Evolutionary conservation across 805 yeast genomes (phyloP), one percentile per base, ranked within the genome.

Genomic region (Wickerhamomyces chambardii): DNA sequence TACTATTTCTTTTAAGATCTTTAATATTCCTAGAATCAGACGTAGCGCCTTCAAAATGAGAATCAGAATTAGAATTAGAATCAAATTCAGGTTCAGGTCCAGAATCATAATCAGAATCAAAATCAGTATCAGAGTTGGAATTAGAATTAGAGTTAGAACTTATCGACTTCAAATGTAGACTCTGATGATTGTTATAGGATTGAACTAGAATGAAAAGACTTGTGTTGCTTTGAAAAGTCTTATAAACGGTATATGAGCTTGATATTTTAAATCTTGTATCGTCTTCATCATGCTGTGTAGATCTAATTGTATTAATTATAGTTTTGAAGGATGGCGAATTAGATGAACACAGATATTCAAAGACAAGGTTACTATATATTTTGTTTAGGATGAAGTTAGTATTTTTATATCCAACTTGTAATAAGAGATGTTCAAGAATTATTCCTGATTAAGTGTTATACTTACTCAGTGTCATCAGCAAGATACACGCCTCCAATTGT

Each of bases 381-480:
- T 9, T 4, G 25, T 6, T 2, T n/a, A 17, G 3, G 16, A n/a
- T n/a, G n/a, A n/a, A n/a, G n/a, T n/a, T n/a, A n/a, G n/a, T n/a
- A n/a, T n/a, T n/a, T n/a, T n/a, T n/a, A n/a, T n/a, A 19, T 2
- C 4, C 5, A 8, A 4, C 10, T 19, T 8, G 22, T 19, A 19
- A 19, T 8, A 19, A 8, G 22, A 8, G 22, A 10, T 19, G 22
- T 7, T 19, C 10, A 19, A 8, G 10, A 19, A 8, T 8, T 19
- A 19, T 19, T 19, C 10, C 7, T 8, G 7, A 7, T 19, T 7
- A 17, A 25, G 17, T 15, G 9, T 3, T 8, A 4, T 10, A 50
- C 61, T 21, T 42, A 61, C 64, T 63, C 66, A 39, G 55, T 58
- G 32, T 56, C 55, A 45, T 64, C 70, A 19, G 64, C 51, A 8